phyloP scores from a whole-genome alignment of 306 rosid genomes.

The Rosa chinensis region DNA sequence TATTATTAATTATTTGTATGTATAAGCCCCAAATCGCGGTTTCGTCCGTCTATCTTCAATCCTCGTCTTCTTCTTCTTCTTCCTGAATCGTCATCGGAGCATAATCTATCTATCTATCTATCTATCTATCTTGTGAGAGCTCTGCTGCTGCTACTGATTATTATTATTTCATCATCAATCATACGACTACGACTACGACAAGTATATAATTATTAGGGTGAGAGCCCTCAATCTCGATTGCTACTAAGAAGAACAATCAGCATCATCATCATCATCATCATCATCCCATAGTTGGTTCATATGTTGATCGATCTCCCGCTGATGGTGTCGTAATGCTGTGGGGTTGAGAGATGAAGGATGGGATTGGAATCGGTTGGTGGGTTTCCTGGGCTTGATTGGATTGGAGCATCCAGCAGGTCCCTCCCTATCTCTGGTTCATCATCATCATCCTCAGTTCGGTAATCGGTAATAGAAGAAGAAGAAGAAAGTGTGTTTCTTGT shows the following conservation, averaged over 20 bases:
- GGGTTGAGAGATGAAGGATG: conserved; percentile 52
- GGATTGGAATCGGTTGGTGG: conserved; percentile 85
- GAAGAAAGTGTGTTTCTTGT: too few species aligned
- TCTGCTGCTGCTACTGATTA: neutral
- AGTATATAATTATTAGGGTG: neutral
- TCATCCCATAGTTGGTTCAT: neutral
- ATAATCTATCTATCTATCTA: too few species aligned
- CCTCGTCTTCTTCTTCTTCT: neutral
- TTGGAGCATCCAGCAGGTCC: neutral
- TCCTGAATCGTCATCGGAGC: neutral
- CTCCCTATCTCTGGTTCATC: too few species aligned
- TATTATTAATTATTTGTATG: neutral
- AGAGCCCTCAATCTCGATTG: neutral
- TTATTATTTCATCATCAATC: neutral
- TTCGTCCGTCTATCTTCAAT: neutral
- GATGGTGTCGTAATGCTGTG: conserved; percentile 11
- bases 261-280: neutral
- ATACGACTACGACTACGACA: too few species aligned
- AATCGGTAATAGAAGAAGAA: too few species aligned
- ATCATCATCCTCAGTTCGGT: too few species aligned
- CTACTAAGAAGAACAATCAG: neutral
- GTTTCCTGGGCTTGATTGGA: conserved; percentile 23
- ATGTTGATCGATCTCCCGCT: conserved; percentile 28
- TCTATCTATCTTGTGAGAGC: too few species aligned
- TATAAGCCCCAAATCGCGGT: conserved; percentile 3